A percentile compares a stretch with the other conserved stretches of the same genome.
Conservation (phyloP, 2,329 filamentous ascomycete species). For the Verruconis gallopava region DNA sequence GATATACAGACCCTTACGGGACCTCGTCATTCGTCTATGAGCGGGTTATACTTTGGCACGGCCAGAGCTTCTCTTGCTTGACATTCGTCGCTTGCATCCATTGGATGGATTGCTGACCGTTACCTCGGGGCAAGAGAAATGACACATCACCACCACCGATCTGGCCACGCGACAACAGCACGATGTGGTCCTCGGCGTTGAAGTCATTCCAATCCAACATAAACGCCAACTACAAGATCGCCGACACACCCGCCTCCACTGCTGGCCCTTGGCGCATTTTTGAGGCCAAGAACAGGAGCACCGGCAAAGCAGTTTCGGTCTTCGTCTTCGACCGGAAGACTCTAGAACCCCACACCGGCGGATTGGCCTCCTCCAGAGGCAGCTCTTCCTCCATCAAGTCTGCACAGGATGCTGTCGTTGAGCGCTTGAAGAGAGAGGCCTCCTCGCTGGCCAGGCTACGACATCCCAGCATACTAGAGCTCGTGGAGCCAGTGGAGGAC, state of each 20-base stretch:
- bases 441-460: constrained; percentile 75
- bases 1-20: too few species aligned
- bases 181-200: constrained; percentile 84
- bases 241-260: constrained; percentile 59
- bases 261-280: constrained; percentile 96
- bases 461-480: constrained; percentile 82
- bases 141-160: too few species aligned
- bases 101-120: too few species aligned
- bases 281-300: constrained; percentile 93
- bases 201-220: constrained; percentile 95
- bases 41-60: too few species aligned
- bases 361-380: constrained; percentile 43
- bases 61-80: too few species aligned
- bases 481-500: constrained; percentile 91
- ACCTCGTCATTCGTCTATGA: too few species aligned
- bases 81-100: too few species aligned
- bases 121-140: too few species aligned
- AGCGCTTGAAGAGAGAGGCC: constrained; percentile 83
- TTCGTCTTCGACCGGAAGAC: constrained; percentile 91
- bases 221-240: constrained; percentile 76
- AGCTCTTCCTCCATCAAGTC: constrained; percentile 61
- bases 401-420: constrained; percentile 77
- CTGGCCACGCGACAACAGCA: too few species aligned
- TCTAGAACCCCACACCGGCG: constrained; percentile 55
- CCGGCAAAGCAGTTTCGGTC: constrained; percentile 75